A percentile compares a stretch with the other conserved stretches of the same genome.
Conservation (phyloP, 148 eudicot species). For the Rhododendron mucronatum region DNA sequence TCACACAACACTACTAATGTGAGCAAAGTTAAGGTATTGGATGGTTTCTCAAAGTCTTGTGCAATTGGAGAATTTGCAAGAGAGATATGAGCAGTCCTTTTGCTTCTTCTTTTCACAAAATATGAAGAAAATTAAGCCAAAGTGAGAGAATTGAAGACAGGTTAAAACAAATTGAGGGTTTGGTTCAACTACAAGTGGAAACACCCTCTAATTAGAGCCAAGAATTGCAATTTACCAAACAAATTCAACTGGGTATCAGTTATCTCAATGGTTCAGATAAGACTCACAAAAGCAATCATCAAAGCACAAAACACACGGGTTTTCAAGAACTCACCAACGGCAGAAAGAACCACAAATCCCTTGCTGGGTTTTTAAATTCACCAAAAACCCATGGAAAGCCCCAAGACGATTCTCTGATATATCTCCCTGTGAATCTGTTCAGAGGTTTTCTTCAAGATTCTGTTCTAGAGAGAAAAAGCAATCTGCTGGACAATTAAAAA, state of each 20-base stretch:
- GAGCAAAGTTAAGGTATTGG: not conserved
- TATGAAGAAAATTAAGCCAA: not conserved
- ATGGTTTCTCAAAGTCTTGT: not conserved
- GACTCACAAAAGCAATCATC: slow-evolving; percentile 16
- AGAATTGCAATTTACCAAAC: not conserved
- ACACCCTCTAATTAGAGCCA: not conserved
- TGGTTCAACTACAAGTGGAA: not conserved
- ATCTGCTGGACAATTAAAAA: slow-evolving; percentile 15
- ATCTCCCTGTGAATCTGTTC: slow-evolving; percentile 1
- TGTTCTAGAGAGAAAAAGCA: not conserved
- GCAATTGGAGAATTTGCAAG: not conserved
- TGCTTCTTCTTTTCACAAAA: not conserved
- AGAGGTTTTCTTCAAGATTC: not conserved
- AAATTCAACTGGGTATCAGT: slow-evolving; percentile 1
- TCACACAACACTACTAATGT: not conserved
- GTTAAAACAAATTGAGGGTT: slow-evolving; percentile 3
- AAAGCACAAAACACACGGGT: not conserved
- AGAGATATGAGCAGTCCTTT: not conserved
- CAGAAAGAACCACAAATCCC: slow-evolving; percentile 20
- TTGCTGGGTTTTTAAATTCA: slow-evolving; percentile 48
- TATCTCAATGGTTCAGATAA: not conserved
- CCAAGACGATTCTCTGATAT: slow-evolving; percentile 16
- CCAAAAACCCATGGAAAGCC: slow-evolving; percentile 46
- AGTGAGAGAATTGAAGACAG: not conserved
- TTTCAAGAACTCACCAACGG: slow-evolving; percentile 18